Base-by-base conservation (phyloP, 2,329 filamentous ascomycete genomes). In the Colletotrichum endophyticum region DNA sequence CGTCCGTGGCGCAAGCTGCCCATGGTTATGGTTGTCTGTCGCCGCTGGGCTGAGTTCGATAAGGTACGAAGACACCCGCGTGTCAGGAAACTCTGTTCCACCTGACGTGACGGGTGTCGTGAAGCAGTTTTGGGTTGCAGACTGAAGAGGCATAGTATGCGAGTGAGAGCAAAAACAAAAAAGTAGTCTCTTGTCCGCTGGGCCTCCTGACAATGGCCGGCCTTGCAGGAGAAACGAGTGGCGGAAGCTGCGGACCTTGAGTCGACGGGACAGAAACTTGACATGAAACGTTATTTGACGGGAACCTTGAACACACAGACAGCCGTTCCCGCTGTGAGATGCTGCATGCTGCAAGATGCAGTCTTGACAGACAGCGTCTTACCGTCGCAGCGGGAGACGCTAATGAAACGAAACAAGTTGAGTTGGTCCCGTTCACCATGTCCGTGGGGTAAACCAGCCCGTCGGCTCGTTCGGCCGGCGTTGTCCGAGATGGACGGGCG, bases 211-310 rank as follows among this genome's bases (percentile, higher is more conserved):
- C 27, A 16, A 61, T 53, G 44, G 44, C n/a, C 57, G 57, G 25
- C 57, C 57, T 32, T 32, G 57, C 57, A 32, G 25, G 64, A 22
- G 44, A 53, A 13, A 32, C 13, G 56, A 22, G 25, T 32, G 16
- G 68, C 68, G 68, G 68, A 53, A 70, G 68, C 57, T 34, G 57
- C 68, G 30, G 68, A 63, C 57, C 7, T 34, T n/a, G 19, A 13
- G 19, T 34, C 12, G 57, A 30, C 34, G 22, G 57, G 27, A 22
- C 44, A 27, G 22, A 44, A 49, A 44, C 61, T 63, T 25, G 59
- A n/a, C 70, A 61, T 76, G 74, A 76, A 76, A 76, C 74, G 59
- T 59, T 30, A 27, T 69, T 64, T 34, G 49, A 61, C 25, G 64
- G 34, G 36, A 59, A 28, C 63, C 32, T 44, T 76, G 6, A 3